Evolutionary conservation across 495 filamentous ascomycete genomes (phyloP), one percentile per base, ranked within the genome.

Genomic region (Sabuloglossum arenarium): DNA sequence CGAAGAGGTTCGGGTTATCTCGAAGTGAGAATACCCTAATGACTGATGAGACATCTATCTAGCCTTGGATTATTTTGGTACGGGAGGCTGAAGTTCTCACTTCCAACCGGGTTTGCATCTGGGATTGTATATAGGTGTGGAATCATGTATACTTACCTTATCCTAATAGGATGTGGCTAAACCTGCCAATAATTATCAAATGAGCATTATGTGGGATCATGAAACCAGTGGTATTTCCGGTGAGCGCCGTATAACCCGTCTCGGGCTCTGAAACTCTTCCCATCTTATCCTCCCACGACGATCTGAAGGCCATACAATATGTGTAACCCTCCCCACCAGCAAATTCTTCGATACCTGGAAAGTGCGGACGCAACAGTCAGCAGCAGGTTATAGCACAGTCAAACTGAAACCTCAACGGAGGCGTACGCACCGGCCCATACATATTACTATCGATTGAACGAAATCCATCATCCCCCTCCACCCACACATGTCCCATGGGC

Each of bases 401-500:
- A 25, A 50, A 9, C 57, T 16, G 6, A 25, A n/a, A 12, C 16
- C 6, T 12, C 34, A 39, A 16, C 6, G 23, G 23, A 39, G 14
- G 3, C 11, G 30, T 39, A 67, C 72, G 70, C 30, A 81, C 75
- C 0, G 85, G 83, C 4, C 85, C 85, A 62, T 86, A 88, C 27
- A 72, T 73, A 67, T 88, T 87, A 62, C 83, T 87, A 63, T 90
- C 85, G 54, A 78, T 64, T 59, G 76, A 79, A 58, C 74, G 71
- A 58, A 80, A 74, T 43, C 68, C 65, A 16, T 73, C 75, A 64
- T 87, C 85, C 0, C 85, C 85, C 62, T 88, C 84, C 19, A 90
- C 71, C 85, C 85, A 90, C 34, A 88, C 70, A 70, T 88, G 83
- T 5, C 82, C 82, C 39, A 70, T 70, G 0, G 84, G 84, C 14